A percentile compares a stretch with the other conserved stretches of the same genome.
phyloP scores from a whole-genome alignment of 257 asterid genomes.

The Pogostemon cablin region DNA sequence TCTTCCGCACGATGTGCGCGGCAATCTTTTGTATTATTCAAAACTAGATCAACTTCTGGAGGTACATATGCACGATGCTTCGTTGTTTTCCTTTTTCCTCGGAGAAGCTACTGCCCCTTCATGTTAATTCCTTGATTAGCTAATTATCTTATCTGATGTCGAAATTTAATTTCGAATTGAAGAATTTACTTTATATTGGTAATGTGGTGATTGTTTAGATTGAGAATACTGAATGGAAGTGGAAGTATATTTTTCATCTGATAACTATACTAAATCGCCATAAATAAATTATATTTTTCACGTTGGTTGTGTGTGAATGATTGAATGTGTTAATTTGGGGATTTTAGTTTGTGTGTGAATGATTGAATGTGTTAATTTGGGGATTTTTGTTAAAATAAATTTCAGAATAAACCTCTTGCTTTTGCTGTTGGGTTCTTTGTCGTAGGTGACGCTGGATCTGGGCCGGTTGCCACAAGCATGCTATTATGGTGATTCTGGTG shows the following conservation, averaged over 20 bases:
- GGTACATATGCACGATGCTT: conserved; percentile 40
- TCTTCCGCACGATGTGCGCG: conserved; percentile 71
- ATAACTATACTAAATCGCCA: background rate
- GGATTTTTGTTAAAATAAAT: background rate
- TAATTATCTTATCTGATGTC: background rate
- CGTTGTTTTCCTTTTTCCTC: background rate
- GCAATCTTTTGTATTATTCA: conserved; percentile 45
- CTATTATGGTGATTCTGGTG: conserved; percentile 53
- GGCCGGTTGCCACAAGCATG: conserved; percentile 78
- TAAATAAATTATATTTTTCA: background rate
- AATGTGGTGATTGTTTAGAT: background rate
- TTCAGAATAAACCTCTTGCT: background rate
- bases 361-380: background rate
- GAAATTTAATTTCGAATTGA: background rate
- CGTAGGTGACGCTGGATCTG: conserved; percentile 71
- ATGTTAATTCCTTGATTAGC: background rate
- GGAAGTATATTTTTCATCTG: conserved; percentile 2
- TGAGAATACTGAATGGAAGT: conserved; percentile 8
- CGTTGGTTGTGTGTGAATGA: background rate
- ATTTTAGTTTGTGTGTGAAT: background rate
- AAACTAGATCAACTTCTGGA: conserved; percentile 54
- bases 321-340: background rate
- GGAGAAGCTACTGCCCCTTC: background rate
- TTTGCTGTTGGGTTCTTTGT: background rate
- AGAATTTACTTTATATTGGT: background rate